Percentiles rank a stretch among this genome's conserved stretches.
These are phyloP conservation scores for Podaxis sp. DNA, from an alignment of 768 basidiomycete species.

Conservation along the genomic window DNA sequence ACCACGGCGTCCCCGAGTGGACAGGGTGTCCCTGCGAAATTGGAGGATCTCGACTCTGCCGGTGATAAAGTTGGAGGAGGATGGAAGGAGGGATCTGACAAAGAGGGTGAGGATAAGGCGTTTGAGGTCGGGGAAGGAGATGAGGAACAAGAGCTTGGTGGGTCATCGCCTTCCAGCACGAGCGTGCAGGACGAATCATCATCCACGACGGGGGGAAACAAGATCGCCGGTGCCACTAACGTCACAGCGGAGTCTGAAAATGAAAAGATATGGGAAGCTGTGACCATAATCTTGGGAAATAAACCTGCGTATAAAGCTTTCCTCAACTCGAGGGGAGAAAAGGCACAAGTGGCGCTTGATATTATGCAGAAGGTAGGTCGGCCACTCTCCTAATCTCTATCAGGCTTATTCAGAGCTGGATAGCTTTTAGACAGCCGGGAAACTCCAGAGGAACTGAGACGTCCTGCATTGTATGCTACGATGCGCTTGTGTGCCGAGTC, in stretches of 20 bases:
- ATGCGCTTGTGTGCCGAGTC: slow-evolving; percentile 23
- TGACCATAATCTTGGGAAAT: not conserved
- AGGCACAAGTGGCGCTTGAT: not conserved
- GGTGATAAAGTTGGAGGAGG: not conserved
- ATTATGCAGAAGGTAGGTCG: not conserved
- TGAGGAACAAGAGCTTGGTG: not conserved
- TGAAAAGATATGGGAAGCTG: not conserved
- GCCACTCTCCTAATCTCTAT: too few relatives aligned
- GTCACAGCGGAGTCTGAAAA: not conserved
- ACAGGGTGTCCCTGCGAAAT: too few relatives aligned
- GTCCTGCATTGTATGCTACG: not conserved
- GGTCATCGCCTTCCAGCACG: not conserved
- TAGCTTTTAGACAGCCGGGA: not conserved
- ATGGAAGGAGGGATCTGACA: not conserved
- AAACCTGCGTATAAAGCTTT: not conserved
- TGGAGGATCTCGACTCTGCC: too few relatives aligned
- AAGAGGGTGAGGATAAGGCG: not conserved
- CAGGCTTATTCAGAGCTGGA: too few relatives aligned
- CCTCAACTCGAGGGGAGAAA: not conserved
- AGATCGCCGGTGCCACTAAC: too few relatives aligned
- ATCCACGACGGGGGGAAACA: not conserved
- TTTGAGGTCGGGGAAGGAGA: not conserved
- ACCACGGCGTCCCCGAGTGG: too few relatives aligned
- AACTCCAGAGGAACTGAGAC: not conserved
- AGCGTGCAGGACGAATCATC: not conserved